Conservation (phyloP, 2,329 filamentous ascomycete species). For the Fusarium haematococcum region DNA sequence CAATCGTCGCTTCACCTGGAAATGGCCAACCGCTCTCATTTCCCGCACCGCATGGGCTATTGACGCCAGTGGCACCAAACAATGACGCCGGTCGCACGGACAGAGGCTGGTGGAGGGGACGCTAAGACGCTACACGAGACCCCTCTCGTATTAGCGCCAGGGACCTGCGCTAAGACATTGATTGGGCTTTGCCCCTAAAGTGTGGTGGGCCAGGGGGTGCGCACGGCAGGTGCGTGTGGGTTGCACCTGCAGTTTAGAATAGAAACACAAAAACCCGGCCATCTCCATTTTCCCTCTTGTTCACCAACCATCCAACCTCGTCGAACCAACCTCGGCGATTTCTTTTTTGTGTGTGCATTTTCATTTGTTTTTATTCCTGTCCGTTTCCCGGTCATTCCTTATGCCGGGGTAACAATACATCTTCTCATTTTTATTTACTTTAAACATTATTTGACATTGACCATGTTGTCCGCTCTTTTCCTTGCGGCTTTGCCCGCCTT, state of each 20-base stretch:
- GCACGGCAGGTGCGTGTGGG: not conserved
- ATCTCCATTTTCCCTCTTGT: slow-evolving; percentile 17
- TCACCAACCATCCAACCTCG: slow-evolving; percentile 10
- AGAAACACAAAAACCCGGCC: slow-evolving; percentile 23
- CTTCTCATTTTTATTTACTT: not conserved
- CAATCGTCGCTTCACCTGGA: not conserved
- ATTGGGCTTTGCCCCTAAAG: not conserved
- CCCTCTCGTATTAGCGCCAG: slow-evolving; percentile 26
- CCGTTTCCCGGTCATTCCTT: slow-evolving; percentile 42
- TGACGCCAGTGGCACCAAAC: not conserved
- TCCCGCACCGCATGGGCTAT: not conserved
- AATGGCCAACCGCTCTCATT: slow-evolving; percentile 1
- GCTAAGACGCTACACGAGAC: slow-evolving; percentile 22
- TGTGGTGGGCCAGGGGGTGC: not conserved
- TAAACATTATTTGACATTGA: slow-evolving; percentile 7
- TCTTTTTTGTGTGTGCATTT: slow-evolving; percentile 13
- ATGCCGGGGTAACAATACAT: slow-evolving; percentile 34
- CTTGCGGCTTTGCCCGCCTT: slow-evolving; percentile 46
- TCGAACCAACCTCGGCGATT: slow-evolving; percentile 1
- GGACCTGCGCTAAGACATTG: slow-evolving; percentile 8
- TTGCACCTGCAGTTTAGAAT: slow-evolving; percentile 24
- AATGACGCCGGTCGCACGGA: not conserved
- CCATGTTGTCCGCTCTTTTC: slow-evolving; percentile 49
- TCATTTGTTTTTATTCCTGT: slow-evolving; percentile 3
- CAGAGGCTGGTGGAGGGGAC: not conserved